A percentile compares a stretch with the other conserved stretches of the same genome.
Conservation (phyloP, 257 asterid species). For the Oldenlandia corymbosa region DNA sequence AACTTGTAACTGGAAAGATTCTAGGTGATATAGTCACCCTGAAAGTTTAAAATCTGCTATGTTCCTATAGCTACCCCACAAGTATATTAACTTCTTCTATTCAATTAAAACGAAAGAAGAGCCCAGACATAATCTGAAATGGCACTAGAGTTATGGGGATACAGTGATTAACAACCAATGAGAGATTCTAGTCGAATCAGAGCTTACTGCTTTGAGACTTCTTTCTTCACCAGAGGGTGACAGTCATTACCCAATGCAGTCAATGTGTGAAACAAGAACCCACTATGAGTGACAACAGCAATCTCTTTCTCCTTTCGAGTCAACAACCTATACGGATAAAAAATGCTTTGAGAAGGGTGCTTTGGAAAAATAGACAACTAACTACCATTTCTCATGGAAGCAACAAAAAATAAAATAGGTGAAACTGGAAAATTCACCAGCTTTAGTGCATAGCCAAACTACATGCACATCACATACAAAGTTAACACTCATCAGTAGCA, state of each 20-base stretch:
- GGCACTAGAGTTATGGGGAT: background rate
- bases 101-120: background rate
- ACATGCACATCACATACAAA: background rate
- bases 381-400: background rate
- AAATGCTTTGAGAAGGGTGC: slow-evolving; percentile 6
- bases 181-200: background rate
- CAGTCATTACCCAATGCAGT: slow-evolving; percentile 60
- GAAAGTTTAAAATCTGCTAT: background rate
- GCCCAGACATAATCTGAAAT: background rate
- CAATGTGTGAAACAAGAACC: slow-evolving; percentile 73
- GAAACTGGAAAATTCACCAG: background rate
- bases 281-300: slow-evolving; percentile 88
- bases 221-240: slow-evolving; percentile 61
- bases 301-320: slow-evolving; percentile 83
- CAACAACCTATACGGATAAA: slow-evolving; percentile 47
- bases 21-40: background rate
- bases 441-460: background rate
- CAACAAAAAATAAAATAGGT: background rate
- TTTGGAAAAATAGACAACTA: background rate
- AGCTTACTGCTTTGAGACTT: slow-evolving; percentile 71
- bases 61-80: too few relatives aligned
- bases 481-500: background rate
- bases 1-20: background rate
- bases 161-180: background rate
- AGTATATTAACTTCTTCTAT: background rate